Evolutionary conservation across 352 stramenopile species (phyloP).

Genomic region (Phytophthora pinifolia): DNA sequence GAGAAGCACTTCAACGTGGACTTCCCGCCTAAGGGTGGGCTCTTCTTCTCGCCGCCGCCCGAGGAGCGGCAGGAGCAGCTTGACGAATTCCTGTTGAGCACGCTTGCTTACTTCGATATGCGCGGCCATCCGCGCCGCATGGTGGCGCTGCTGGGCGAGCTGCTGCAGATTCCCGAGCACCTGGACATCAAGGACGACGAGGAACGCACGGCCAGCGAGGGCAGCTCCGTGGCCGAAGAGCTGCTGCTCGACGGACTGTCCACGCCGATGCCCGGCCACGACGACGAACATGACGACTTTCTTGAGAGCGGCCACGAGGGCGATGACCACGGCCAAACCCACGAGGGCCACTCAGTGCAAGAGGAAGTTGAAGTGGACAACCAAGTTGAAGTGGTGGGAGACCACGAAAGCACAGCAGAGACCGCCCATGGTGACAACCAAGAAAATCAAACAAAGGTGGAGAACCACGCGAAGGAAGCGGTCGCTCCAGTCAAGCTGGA

Average conservation of each 20-base stretch:
- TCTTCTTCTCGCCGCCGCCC: conserved; percentile 63
- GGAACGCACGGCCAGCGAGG: conserved; percentile 36
- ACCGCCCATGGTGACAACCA: too few relatives aligned
- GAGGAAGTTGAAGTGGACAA: conserved; percentile 17
- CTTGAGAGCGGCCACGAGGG: conserved; percentile 11
- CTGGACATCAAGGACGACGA: conserved; percentile 29
- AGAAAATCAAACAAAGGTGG: too few relatives aligned
- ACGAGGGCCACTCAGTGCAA: conserved; percentile 1
- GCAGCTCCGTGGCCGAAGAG: conserved; percentile 33
- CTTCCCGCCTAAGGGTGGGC: conserved; percentile 61
- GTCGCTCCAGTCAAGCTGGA: background rate
- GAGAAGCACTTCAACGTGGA: conserved; percentile 57
- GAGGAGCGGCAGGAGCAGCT: conserved; percentile 59
- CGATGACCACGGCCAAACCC: conserved; percentile 3
- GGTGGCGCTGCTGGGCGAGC: conserved; percentile 45
- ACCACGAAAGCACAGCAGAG: background rate
- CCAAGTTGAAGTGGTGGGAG: background rate
- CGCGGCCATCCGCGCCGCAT: conserved; percentile 41
- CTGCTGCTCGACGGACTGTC: conserved; percentile 17
- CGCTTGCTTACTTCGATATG: conserved; percentile 54
- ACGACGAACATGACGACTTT: conserved; percentile 8
- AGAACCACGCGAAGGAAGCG: conserved; percentile 1
- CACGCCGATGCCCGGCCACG: conserved; percentile 20
- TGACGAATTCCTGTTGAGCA: conserved; percentile 61
- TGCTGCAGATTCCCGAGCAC: conserved; percentile 56